Percentiles rank a stretch among this genome's conserved stretches.
phyloP scores from a whole-genome alignment of 192 early-diverging fungal genomes.

The Umbelopsis vinacea region DNA sequence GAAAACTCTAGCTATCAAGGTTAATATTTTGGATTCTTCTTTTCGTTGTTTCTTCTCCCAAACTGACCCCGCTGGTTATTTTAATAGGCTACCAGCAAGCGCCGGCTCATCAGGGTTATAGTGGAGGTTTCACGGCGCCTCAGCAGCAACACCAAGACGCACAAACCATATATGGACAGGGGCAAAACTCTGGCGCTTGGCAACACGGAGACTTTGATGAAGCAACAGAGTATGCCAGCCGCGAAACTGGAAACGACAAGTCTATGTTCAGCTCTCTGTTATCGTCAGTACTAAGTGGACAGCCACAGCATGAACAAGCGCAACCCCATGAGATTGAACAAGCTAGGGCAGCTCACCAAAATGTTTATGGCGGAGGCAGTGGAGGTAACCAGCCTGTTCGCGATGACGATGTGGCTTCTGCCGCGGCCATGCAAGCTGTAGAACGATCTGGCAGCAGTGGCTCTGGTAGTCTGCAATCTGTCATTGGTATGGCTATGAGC shows the following conservation, averaged over 20 bases:
- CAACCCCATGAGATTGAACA: conserved; percentile 13
- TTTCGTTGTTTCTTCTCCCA: no score
- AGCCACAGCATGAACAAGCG: conserved; percentile 7
- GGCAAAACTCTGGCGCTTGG: neutral
- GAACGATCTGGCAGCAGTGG: neutral
- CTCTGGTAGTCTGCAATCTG: conserved; percentile 8
- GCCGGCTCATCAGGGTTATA: neutral
- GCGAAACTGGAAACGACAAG: conserved; percentile 4
- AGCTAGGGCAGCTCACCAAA: neutral
- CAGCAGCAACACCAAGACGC: neutral
- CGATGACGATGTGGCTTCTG: conserved; percentile 10
- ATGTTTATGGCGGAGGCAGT: neutral
- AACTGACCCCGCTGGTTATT: no score
- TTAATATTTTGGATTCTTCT: neutral
- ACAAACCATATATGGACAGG: conserved; percentile 11
- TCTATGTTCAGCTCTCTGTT: conserved; percentile 15
- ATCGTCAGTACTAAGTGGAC: neutral
- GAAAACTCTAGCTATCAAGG: conserved; percentile 21
- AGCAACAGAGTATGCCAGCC: conserved; percentile 9
- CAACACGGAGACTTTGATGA: conserved; percentile 5
- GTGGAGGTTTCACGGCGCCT: conserved; percentile 4
- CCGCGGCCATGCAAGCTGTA: conserved; percentile 17
- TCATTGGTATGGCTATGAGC: conserved; percentile 17
- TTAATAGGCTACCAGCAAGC: neutral
- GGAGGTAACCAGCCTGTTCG: neutral